Evolutionary conservation across 352 stramenopile species (phyloP).

Genomic region (Pythium angustatum): DNA sequence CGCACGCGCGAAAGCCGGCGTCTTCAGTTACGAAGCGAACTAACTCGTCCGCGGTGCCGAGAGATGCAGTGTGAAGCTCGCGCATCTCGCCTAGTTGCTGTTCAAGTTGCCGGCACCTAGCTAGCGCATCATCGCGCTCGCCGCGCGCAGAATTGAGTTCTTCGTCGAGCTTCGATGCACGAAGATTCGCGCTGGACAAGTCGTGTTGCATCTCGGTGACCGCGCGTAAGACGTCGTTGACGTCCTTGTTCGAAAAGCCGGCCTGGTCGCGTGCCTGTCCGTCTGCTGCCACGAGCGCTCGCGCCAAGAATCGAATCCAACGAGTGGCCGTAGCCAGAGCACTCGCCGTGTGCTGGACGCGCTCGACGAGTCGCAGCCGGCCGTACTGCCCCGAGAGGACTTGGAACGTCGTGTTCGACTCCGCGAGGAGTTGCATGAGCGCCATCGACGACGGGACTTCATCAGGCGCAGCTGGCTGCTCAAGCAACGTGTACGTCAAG

Average conservation of each 20-base stretch:
- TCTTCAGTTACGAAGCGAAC: not conserved
- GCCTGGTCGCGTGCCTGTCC: not conserved
- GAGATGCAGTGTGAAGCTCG: not conserved
- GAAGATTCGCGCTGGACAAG: no score
- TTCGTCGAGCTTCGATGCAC: no score
- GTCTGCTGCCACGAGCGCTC: not conserved
- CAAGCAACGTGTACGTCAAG: not conserved
- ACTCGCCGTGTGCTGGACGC: not conserved
- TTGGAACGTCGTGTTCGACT: not conserved
- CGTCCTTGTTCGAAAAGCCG: not conserved
- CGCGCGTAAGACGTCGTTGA: no score
- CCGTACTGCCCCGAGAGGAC: not conserved
- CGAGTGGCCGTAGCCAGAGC: not conserved
- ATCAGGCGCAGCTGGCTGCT: not conserved
- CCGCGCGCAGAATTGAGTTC: no score
- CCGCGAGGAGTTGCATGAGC: not conserved
- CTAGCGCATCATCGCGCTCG: no score
- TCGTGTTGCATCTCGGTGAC: no score
- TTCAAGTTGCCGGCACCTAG: not conserved
- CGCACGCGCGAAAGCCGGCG: not conserved
- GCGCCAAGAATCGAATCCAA: not conserved
- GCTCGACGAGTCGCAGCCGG: not conserved
- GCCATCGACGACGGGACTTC: not conserved
- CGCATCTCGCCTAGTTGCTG: no score
- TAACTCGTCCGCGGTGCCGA: not conserved